Percentiles rank a stretch among this genome's conserved stretches.
These are phyloP conservation scores for Phellinidium pouzarii DNA, from an alignment of 1,284 basidiomycete species.

Conservation along the genomic window DNA sequence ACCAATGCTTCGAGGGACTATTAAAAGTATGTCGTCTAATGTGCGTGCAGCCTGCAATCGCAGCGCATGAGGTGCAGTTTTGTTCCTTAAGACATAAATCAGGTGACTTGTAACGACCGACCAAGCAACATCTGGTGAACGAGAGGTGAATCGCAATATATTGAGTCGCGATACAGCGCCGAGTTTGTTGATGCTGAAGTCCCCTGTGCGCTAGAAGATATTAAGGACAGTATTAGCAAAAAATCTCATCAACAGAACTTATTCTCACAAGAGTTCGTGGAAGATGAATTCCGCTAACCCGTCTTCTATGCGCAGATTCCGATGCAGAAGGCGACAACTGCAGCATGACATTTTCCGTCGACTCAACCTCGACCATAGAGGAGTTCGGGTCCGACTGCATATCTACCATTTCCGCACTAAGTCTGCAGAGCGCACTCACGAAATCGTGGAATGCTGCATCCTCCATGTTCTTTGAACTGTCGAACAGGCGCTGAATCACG, in stretches of 20 bases:
- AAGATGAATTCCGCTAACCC: slow-evolving; percentile 81
- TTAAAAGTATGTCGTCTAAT: slow-evolving; percentile 73
- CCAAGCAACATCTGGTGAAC: slow-evolving; percentile 83
- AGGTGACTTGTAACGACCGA: slow-evolving; percentile 74
- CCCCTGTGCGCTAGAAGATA: slow-evolving; percentile 53
- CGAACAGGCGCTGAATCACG: slow-evolving; percentile 77
- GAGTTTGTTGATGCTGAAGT: slow-evolving; percentile 84
- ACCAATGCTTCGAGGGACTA: slow-evolving; percentile 62
- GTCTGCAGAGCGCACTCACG: slow-evolving; percentile 72
- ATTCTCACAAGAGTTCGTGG: slow-evolving; percentile 63
- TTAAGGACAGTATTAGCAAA: neutral
- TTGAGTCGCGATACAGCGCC: slow-evolving; percentile 78
- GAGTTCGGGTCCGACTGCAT: slow-evolving; percentile 56
- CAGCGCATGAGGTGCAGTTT: slow-evolving; percentile 67
- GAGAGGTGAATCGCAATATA: slow-evolving; percentile 76
- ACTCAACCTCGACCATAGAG: slow-evolving; percentile 6
- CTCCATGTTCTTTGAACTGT: slow-evolving; percentile 76
- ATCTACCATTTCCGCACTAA: slow-evolving; percentile 86
- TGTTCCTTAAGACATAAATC: slow-evolving; percentile 62
- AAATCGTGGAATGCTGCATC: slow-evolving; percentile 81
- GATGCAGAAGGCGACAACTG: slow-evolving; percentile 33
- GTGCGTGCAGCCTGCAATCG: slow-evolving; percentile 85
- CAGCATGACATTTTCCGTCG: slow-evolving; percentile 4
- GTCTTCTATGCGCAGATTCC: slow-evolving; percentile 52
- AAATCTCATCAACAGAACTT: neutral